phyloP scores from a whole-genome alignment of 2,329 filamentous ascomycete species.

The Arthroderma sp. region DNA sequence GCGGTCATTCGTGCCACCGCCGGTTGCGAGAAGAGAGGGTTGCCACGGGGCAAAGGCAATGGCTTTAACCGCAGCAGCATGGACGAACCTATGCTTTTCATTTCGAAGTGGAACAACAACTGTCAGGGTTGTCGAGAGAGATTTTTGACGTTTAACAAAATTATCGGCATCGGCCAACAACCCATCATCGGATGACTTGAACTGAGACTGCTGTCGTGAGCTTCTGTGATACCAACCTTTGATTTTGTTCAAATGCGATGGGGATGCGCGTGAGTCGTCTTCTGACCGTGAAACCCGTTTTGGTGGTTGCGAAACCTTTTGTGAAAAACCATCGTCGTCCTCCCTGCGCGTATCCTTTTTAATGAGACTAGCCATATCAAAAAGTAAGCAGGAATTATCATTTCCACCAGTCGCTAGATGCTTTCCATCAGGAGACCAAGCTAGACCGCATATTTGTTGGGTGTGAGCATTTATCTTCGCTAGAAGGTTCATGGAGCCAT shows the following conservation, averaged over 20 bases:
- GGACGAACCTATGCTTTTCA: slow-evolving; percentile 59
- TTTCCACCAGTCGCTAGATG: slow-evolving; percentile 82
- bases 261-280: neutral
- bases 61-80: slow-evolving; percentile 85
- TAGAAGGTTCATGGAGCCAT: slow-evolving; percentile 63
- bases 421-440: slow-evolving; percentile 65
- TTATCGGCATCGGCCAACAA: no score
- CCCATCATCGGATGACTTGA: no score
- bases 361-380: slow-evolving; percentile 52
- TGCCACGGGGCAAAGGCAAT: slow-evolving; percentile 97
- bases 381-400: slow-evolving; percentile 78
- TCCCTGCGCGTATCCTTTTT: slow-evolving; percentile 1
- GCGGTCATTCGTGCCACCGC: slow-evolving; percentile 85
- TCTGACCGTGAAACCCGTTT: neutral
- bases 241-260: neutral
- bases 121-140: slow-evolving; percentile 18
- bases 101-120: slow-evolving; percentile 40
- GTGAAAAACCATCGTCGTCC: no score
- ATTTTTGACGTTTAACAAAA: neutral
- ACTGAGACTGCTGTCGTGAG: no score
- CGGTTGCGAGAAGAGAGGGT: slow-evolving; percentile 71
- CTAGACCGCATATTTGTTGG: slow-evolving; percentile 87
- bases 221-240: no score
- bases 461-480: slow-evolving; percentile 64
- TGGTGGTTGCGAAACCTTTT: neutral